These are phyloP conservation scores for Daldinia loculata DNA, from an alignment of 495 filamentous ascomycete genomes.

Conservation along the genomic window DNA sequence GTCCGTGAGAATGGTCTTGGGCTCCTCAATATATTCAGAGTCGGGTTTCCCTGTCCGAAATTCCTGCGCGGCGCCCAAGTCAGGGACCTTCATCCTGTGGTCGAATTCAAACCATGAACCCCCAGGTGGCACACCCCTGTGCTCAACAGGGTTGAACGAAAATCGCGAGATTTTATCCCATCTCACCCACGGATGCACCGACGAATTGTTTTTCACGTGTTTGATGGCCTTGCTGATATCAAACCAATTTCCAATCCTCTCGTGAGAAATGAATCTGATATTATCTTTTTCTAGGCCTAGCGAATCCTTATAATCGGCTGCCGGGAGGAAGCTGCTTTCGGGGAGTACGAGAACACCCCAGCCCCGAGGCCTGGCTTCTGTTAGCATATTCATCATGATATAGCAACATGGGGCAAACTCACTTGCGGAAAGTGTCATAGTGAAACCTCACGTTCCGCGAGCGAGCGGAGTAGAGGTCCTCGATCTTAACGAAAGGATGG, in stretches of 20 bases:
- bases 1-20: constrained; percentile 11
- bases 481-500: constrained; percentile 26
- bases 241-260: constrained; percentile 32
- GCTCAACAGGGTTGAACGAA: constrained; percentile 19
- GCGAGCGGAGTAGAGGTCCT: constrained; percentile 9
- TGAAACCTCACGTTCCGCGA: background rate
- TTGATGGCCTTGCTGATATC: constrained; percentile 33
- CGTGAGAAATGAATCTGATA: constrained; percentile 13
- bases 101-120: constrained; percentile 15
- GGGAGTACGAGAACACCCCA: constrained; percentile 61
- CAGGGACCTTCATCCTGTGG: background rate
- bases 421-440: constrained; percentile 11
- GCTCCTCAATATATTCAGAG: background rate
- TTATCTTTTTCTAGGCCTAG: constrained; percentile 46
- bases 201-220: constrained; percentile 39
- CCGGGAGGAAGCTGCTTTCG: constrained; percentile 52
- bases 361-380: constrained; percentile 40
- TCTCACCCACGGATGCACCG: constrained; percentile 38
- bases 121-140: constrained; percentile 3
- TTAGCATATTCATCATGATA: constrained; percentile 15
- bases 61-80: background rate
- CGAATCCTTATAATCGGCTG: constrained; percentile 42
- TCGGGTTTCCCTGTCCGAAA: background rate
- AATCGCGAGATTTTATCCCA: constrained; percentile 27
- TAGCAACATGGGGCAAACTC: background rate